These are phyloP conservation scores for Penicillium pancosmium DNA, from an alignment of 495 filamentous ascomycete species.

Conservation along the genomic window DNA sequence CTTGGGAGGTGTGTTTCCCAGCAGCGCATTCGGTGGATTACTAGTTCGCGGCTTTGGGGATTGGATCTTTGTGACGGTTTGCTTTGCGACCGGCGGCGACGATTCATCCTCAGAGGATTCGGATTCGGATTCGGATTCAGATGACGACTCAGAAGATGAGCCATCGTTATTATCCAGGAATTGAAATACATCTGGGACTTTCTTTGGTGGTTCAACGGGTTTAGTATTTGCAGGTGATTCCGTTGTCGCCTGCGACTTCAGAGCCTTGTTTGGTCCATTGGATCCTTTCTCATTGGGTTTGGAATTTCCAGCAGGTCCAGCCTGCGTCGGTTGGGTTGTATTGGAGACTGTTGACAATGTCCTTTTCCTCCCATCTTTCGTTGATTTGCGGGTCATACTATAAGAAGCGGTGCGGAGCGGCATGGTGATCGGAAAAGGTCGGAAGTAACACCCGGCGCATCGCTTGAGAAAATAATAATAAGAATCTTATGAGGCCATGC, in stretches of 20 bases:
- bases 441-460: constrained; percentile 21
- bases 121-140: background rate
- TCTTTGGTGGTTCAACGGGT: constrained; percentile 23
- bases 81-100: constrained; percentile 11
- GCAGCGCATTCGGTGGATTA: constrained; percentile 19
- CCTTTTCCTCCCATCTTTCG: constrained; percentile 36
- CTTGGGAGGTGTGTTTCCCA: constrained; percentile 18
- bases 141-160: constrained; percentile 15
- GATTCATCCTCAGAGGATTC: constrained; percentile 5
- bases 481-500: constrained; percentile 22
- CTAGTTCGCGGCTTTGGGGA: constrained; percentile 24
- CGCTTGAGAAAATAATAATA: constrained; percentile 15
- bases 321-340: constrained; percentile 21
- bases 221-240: constrained; percentile 12
- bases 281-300: constrained; percentile 19
- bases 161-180: constrained; percentile 39
- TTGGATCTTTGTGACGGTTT: constrained; percentile 25
- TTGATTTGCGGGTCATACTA: constrained; percentile 32
- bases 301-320: constrained; percentile 25
- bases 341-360: constrained; percentile 36
- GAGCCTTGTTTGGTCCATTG: constrained; percentile 20
- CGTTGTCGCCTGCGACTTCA: constrained; percentile 19
- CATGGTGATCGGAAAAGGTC: constrained; percentile 31
- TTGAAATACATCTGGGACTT: constrained; percentile 46
- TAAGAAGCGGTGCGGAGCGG: constrained; percentile 31